Conservation (phyloP, 192 early-diverging fungal genomes). For the Linnemannia exigua region DNA sequence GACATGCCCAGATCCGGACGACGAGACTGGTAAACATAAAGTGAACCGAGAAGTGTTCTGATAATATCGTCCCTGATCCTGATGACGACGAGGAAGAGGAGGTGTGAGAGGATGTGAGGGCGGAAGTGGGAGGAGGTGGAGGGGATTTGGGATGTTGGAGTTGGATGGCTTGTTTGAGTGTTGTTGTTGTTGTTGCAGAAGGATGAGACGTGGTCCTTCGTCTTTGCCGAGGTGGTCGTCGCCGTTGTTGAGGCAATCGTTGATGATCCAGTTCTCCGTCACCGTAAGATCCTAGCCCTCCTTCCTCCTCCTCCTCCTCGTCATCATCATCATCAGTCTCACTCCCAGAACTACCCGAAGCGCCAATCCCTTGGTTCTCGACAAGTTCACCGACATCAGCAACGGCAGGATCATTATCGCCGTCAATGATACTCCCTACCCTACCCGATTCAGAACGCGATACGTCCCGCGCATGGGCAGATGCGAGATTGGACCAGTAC, state of each 20-base stretch:
- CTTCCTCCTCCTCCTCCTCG: background rate
- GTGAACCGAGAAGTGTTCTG: constrained; percentile 29
- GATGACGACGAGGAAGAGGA: background rate
- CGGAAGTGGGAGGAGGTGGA: background rate
- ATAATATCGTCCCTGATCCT: no score
- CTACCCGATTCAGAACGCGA: background rate
- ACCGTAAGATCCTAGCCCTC: background rate
- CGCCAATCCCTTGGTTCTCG: background rate
- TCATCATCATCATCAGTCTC: background rate
- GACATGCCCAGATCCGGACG: constrained; percentile 30
- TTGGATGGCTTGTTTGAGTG: background rate
- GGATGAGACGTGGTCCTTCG: background rate
- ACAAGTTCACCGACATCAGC: background rate
- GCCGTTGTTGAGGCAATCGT: background rate
- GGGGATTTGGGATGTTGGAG: background rate
- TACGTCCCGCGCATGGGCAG: constrained; percentile 17
- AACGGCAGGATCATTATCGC: background rate
- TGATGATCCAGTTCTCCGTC: background rate
- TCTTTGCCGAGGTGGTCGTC: background rate
- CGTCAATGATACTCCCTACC: background rate
- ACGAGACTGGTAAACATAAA: constrained; percentile 30
- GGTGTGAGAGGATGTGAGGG: background rate
- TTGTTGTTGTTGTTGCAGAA: background rate
- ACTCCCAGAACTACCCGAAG: background rate
- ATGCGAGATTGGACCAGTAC: constrained; percentile 29